Conservation (phyloP, 768 basidiomycete species). For the Amanita thiersii region DNA sequence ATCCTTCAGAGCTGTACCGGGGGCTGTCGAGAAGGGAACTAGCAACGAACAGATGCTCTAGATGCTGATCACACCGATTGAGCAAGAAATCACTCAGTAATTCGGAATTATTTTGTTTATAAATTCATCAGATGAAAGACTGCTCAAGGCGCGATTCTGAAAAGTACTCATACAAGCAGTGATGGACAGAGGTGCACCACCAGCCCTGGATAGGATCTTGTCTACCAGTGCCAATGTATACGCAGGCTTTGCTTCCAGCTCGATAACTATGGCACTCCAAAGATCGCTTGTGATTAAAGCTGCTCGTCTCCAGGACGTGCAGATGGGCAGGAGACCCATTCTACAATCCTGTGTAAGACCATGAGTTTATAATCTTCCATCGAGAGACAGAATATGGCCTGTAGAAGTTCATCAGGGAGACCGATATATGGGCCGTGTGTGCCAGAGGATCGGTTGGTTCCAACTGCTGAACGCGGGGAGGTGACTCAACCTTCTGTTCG, state of each 20-base stretch:
- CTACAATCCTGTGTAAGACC: background rate
- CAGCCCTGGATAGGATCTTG: background rate
- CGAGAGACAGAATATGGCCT: background rate
- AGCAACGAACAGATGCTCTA: constrained; percentile 1
- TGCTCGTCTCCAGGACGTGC: background rate
- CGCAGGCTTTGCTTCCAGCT: background rate
- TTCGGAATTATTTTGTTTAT: background rate
- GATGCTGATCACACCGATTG: background rate
- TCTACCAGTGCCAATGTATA: background rate
- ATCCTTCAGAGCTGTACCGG: background rate
- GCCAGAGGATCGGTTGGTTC: too few species aligned
- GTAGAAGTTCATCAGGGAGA: background rate
- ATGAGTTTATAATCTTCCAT: background rate
- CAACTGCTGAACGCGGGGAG: too few species aligned
- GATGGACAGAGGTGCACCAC: background rate
- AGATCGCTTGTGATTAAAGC: background rate
- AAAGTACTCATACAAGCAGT: background rate
- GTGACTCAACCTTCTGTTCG: too few species aligned
- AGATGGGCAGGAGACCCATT: background rate
- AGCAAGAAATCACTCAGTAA: background rate
- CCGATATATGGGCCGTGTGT: too few species aligned
- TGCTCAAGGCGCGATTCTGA: background rate
- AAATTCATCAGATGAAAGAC: background rate
- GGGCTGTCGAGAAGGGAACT: too few species aligned
- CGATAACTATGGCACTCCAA: background rate